Percentiles rank a stretch among this genome's conserved stretches.
These are phyloP conservation scores for Amanita rubescens DNA, from an alignment of 768 basidiomycete genomes.

Conservation along the genomic window DNA sequence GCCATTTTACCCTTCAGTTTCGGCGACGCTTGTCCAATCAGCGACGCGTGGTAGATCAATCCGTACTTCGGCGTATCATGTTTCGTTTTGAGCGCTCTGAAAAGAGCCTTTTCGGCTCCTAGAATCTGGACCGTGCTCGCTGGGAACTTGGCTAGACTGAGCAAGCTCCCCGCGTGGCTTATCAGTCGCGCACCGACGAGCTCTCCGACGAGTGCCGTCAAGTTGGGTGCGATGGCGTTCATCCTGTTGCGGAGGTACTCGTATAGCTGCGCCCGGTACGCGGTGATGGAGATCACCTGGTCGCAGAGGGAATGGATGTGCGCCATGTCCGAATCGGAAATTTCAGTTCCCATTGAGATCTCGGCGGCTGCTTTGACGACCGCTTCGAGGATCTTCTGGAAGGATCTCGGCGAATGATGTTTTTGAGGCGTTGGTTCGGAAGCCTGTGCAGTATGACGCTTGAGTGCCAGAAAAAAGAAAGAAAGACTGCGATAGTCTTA, in stretches of 20 bases:
- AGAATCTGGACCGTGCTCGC: constrained; percentile 98
- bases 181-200: constrained; percentile 90
- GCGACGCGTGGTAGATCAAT: constrained; percentile 96
- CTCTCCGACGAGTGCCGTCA: constrained; percentile 89
- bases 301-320: constrained; percentile 97
- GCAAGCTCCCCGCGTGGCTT: constrained; percentile 92
- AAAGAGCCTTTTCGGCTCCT: constrained; percentile 96
- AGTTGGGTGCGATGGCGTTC: constrained; percentile 95
- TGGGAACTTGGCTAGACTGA: constrained; percentile 94
- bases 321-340: constrained; percentile 92
- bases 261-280: constrained; percentile 90
- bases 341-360: constrained; percentile 99
- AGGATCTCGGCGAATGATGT: constrained; percentile 87
- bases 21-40: constrained; percentile 95
- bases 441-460: constrained; percentile 41
- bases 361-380: constrained; percentile 93
- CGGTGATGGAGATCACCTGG: constrained; percentile 94
- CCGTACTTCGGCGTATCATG: constrained; percentile 99
- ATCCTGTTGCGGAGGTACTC: constrained; percentile 98
- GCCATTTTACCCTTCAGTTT: constrained; percentile 99
- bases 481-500: constrained; percentile 21
- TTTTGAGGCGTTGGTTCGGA: constrained; percentile 86
- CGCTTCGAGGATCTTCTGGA: constrained; percentile 94
- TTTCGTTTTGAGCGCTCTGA: constrained; percentile 97
- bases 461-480: background rate